Percentiles rank a stretch among this genome's conserved stretches.
phyloP scores from a whole-genome alignment of 257 asterid species.

The Fraxinus cuspidata region DNA sequence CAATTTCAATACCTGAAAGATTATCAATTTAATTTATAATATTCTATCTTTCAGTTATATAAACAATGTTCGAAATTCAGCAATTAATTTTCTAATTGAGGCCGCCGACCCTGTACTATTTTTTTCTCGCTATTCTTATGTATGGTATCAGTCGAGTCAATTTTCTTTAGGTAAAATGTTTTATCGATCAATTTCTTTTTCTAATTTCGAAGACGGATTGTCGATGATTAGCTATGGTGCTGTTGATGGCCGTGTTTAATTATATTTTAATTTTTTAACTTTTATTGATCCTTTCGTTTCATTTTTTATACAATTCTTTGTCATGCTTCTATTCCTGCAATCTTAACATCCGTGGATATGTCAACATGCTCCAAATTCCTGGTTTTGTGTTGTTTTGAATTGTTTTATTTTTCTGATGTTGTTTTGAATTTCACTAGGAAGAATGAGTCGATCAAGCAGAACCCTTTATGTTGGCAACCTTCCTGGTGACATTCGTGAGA shows the following conservation, averaged over 20 bases:
- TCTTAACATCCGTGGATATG: too few relatives aligned
- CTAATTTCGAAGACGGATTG: background rate
- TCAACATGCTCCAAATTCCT: too few relatives aligned
- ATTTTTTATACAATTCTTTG: background rate
- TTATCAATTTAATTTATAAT: background rate
- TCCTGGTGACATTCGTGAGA: slow-evolving; percentile 98
- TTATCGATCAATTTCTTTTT: background rate
- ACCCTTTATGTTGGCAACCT: slow-evolving; percentile 98
- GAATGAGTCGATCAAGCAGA: slow-evolving; percentile 96
- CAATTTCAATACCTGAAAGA: background rate
- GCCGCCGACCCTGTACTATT: background rate
- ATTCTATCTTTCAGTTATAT: background rate
- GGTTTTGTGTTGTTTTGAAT: background rate
- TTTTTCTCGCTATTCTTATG: background rate
- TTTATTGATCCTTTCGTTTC: background rate
- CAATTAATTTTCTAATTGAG: background rate
- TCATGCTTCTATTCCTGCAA: background rate
- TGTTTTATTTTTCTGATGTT: background rate
- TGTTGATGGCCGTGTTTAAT: background rate
- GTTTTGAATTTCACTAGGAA: slow-evolving; percentile 28
- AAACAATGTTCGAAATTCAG: background rate
- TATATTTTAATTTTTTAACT: background rate
- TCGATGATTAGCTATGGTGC: background rate
- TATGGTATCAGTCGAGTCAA: background rate
- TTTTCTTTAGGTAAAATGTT: background rate